Base-by-base conservation (phyloP, 1,284 basidiomycete species). In the Albatrellus sp. region DNA sequence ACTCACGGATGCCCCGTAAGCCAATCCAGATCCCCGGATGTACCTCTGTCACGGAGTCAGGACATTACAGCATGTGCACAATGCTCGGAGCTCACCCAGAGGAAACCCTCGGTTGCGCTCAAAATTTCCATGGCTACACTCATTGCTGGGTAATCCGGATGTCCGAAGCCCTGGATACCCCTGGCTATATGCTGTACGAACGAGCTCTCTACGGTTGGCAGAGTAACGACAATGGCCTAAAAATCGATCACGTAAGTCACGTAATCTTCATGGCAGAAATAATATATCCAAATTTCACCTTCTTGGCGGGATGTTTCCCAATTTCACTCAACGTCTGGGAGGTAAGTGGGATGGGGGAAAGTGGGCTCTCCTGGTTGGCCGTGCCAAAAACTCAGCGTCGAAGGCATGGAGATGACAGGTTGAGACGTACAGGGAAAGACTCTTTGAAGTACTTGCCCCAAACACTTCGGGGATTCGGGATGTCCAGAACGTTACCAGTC, bases 151-250 rank as follows among this genome's bases (percentile, higher is more conserved):
- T 83, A 83, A 52, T 97, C 90, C 1, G 84, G 77, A 59, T 97
- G 83, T 49, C 77, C 62, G 59, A 85, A 91, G 13, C 90, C 89
- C 57, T 71, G 66, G 38, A 90, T 78, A 34, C 85, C 82, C 57
- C 83, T 88, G 0, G 88, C 75, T 11, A 80, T 82, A 58, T 94
- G 87, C 20, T 73, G 77, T 12, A 81, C 84, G 61, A 84, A 98
- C 8, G 89, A 86, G 55, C 90, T 93, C 65, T 99, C 96, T 52
- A 98, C 96, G 3, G 91, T 90, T 0, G 92, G 83, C 52, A 98
- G 72, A 48, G 88, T 80, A 59, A 93, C 85, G 34, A 98, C 73
- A 33, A 90, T 70, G 16, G 87, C 89, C 80, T 91, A 57, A 4
- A 16, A 42, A 36, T 33, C 40, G 30, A 11, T 13, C 39, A 34